Base-by-base conservation (phyloP, 257 asterid species). In the Nicotiana paniculata region DNA sequence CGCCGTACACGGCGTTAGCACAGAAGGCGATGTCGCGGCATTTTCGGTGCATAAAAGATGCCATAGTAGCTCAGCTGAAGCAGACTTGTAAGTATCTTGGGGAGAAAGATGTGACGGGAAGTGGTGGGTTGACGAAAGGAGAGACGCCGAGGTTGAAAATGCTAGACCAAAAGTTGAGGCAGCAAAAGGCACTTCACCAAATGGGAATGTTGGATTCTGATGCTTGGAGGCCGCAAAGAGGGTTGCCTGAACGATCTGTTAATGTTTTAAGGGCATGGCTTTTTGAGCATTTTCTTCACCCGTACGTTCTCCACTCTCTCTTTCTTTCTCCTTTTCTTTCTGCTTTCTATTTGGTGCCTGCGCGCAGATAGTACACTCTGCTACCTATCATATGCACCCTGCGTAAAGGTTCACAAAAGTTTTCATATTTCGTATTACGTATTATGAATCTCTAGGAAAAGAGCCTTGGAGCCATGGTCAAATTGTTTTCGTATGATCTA, bases 151-250 rank as follows among this genome's bases (percentile, higher is more conserved):
- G 94, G 88, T 89, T 94, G 37, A 88, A 84, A 81, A 10, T 80
- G 62, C 88, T 94, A 1, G 98, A 94, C 67, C 92, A 93, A 74
- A 90, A 89, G 70, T 85, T 88, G 6, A 81, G 98, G 84, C 94
- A 90, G 83, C 92, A 90, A 12, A 94, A 87, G 84, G 83, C 97
- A 1, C 39, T 90, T 8, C 89, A 92, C 17, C 93, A 91, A 48
- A 83, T 93, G 84, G 93, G 93, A 32, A 90, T 93, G 90, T 48
- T 90, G 70, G 95, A 92, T 4, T 86, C 91, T 0, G 93, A 94
- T 21, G 88, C 96, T 2, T 94, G 97, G 98, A 86, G 98, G 75
- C 97, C 98, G 0, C 98, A 94, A 21, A 72, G 97, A 81, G 98
- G 98, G 1, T 85, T 94, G 89, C 98, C 98, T 7, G 97, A 93